Conservation (phyloP, 495 filamentous ascomycete genomes). For the Hyphodiscus hymeniophilus region DNA sequence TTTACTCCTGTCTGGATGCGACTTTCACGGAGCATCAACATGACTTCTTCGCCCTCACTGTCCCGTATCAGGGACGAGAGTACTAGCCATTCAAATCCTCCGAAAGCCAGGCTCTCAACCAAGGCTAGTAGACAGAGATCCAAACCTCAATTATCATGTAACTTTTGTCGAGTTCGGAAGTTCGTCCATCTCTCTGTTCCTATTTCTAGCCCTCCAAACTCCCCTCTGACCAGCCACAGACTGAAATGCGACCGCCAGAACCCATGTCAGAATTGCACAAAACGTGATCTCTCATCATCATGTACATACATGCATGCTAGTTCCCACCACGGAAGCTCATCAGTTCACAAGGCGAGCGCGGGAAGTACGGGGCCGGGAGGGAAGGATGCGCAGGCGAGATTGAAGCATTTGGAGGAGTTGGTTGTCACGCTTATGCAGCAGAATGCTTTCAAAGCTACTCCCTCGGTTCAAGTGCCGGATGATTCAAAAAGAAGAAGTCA, state of each 20-base stretch:
- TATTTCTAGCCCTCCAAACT: background rate
- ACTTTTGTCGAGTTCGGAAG: slow-evolving; percentile 17
- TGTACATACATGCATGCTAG: slow-evolving; percentile 41
- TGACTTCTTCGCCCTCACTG: background rate
- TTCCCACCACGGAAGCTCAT: slow-evolving; percentile 18
- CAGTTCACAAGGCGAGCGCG: background rate
- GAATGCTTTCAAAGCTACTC: background rate
- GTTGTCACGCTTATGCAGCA: slow-evolving; percentile 38
- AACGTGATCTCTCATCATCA: slow-evolving; percentile 31
- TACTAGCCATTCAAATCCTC: too few relatives aligned
- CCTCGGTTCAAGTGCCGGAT: too few relatives aligned
- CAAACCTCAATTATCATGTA: slow-evolving; percentile 20
- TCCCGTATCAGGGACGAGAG: background rate
- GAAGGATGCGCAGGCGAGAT: slow-evolving; percentile 35
- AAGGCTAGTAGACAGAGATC: slow-evolving; percentile 15
- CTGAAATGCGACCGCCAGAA: slow-evolving; percentile 18
- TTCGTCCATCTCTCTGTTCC: slow-evolving; percentile 2
- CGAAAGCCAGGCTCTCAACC: slow-evolving; percentile 1
- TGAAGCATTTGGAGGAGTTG: slow-evolving; percentile 44
- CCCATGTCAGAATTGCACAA: slow-evolving; percentile 30
- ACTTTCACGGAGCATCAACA: background rate
- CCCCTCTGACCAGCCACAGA: slow-evolving; percentile 9
- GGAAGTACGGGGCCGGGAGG: background rate
- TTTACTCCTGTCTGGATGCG: too few relatives aligned
- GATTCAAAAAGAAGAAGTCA: slow-evolving; percentile 7